Evolutionary conservation across 345 rosid species (phyloP).

Genomic region (Syzygium aqueum): DNA sequence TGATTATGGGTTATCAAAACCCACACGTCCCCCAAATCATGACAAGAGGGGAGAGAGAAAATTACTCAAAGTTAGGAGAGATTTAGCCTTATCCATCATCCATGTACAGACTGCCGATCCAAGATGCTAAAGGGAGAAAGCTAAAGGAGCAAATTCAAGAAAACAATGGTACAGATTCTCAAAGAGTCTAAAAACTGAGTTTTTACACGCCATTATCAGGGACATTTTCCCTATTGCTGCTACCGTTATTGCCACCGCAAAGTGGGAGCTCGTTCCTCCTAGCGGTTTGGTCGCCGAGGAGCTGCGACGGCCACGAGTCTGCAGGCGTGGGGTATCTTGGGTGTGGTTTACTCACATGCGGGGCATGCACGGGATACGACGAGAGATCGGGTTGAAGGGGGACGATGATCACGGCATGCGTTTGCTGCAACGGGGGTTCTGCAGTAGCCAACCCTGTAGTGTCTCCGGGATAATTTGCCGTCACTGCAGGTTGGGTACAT

Average conservation of each 20-base stretch:
- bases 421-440: conserved; percentile 35
- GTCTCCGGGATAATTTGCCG: conserved; percentile 11
- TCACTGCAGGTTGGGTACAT: conserved; percentile 28
- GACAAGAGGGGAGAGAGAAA: background rate
- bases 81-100: background rate
- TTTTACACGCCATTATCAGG: conserved; percentile 4
- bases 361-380: conserved; percentile 16
- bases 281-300: conserved; percentile 37
- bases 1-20: too few relatives aligned
- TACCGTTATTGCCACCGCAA: background rate
- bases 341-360: conserved; percentile 70
- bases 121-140: background rate
- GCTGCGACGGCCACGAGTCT: conserved; percentile 81
- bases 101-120: background rate
- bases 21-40: background rate
- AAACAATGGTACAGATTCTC: background rate
- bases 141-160: background rate
- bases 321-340: conserved; percentile 67
- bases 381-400: conserved; percentile 47
- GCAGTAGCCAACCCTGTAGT: background rate
- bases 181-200: background rate
- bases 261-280: conserved; percentile 13
- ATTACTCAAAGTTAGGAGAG: background rate
- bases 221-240: conserved; percentile 10
- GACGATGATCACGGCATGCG: conserved; percentile 54